Evolutionary conservation across 225 moss, liverwort and hornwort genomes (phyloP).

Genomic region (Marchantia paleacea): DNA sequence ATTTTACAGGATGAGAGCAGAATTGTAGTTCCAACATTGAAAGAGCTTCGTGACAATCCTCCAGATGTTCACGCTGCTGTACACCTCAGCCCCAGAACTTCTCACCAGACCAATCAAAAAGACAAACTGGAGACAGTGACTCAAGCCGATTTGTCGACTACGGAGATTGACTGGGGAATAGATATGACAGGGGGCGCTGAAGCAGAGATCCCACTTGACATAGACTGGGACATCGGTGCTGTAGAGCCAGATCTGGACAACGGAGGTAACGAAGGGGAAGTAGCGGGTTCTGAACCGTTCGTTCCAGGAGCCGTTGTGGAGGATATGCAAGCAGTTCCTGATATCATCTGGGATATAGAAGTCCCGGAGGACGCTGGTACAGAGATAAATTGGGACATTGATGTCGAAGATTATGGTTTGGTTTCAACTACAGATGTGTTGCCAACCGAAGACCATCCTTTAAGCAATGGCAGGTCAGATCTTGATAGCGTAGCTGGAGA

Average conservation of each 20-base stretch:
- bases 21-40: conserved; percentile 57
- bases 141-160: conserved; percentile 42
- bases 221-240: conserved; percentile 63
- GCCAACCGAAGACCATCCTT: conserved; percentile 3
- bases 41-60: conserved; percentile 70
- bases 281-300: neutral
- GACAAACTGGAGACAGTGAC: conserved; percentile 9
- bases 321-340: conserved; percentile 29
- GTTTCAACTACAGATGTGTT: conserved; percentile 10
- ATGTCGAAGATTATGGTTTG: conserved; percentile 58
- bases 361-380: conserved; percentile 38
- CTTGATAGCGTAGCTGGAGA: conserved; percentile 13
- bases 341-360: conserved; percentile 47
- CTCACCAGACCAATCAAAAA: conserved; percentile 4
- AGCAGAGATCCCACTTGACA: conserved; percentile 47
- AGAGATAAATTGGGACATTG: conserved; percentile 86
- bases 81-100: conserved; percentile 16
- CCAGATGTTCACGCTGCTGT: conserved; percentile 46
- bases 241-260: conserved; percentile 33
- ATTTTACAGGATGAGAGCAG: conserved; percentile 50
- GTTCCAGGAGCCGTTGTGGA: conserved; percentile 1
- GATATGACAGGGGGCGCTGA: conserved; percentile 37
- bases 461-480: conserved; percentile 19
- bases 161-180: conserved; percentile 72
- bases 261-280: conserved; percentile 17